These are phyloP conservation scores for Amphirosellinia nigrospora DNA, from an alignment of 495 filamentous ascomycete species.

Conservation along the genomic window DNA sequence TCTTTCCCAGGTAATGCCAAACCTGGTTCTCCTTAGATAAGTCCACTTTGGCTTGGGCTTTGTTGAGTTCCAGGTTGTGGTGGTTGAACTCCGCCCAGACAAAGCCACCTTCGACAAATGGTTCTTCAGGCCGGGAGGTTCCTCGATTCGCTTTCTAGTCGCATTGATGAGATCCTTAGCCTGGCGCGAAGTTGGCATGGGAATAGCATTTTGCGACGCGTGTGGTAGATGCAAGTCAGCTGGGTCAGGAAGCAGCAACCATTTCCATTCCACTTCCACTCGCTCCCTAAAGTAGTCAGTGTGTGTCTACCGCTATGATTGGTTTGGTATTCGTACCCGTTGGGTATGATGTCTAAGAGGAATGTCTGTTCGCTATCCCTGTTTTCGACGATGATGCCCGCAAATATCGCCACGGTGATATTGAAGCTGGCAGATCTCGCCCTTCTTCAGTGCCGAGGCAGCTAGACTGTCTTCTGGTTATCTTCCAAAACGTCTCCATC, in stretches of 20 bases:
- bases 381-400: constrained; percentile 87
- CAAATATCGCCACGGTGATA: constrained; percentile 86
- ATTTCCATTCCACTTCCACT: constrained; percentile 79
- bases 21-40: constrained; percentile 71
- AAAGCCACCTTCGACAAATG: constrained; percentile 67
- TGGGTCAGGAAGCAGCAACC: constrained; percentile 70
- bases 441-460: constrained; percentile 68
- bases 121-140: constrained; percentile 68
- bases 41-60: constrained; percentile 64
- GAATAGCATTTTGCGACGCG: constrained; percentile 63
- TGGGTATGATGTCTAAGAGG: constrained; percentile 83
- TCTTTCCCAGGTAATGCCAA: constrained; percentile 88
- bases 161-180: constrained; percentile 64
- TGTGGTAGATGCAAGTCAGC: constrained; percentile 68
- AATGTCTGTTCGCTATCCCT: constrained; percentile 74
- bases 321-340: constrained; percentile 67
- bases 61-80: constrained; percentile 48
- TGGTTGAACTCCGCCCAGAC: constrained; percentile 86
- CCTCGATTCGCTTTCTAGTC: constrained; percentile 61
- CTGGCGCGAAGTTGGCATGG: constrained; percentile 60
- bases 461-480: constrained; percentile 71
- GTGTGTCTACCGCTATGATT: constrained; percentile 17
- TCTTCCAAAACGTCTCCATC: constrained; percentile 71
- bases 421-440: constrained; percentile 88
- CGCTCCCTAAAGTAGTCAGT: constrained; percentile 52